phyloP scores from a whole-genome alignment of 805 yeast genomes.

The Ogataea saltuana region DNA sequence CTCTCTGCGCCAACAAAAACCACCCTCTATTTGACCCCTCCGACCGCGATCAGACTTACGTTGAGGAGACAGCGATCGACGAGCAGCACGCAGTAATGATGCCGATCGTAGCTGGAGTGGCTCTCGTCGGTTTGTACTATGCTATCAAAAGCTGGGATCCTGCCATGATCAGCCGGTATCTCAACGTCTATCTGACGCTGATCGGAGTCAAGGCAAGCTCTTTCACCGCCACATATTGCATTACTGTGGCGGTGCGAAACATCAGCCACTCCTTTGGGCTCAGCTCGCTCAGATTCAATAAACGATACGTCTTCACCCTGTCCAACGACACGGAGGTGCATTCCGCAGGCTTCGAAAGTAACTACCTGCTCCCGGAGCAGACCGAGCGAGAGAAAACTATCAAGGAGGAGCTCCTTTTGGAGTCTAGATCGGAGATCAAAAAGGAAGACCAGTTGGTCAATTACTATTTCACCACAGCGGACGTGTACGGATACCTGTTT shows the following conservation, averaged over 20 bases:
- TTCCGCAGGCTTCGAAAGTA: conserved; percentile 41
- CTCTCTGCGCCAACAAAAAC: conserved; percentile 34
- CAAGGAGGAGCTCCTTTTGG: conserved; percentile 28
- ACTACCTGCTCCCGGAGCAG: conserved; percentile 32
- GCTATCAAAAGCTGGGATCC: conserved; percentile 36
- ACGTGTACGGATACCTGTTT: conserved; percentile 26
- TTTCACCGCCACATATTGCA: conserved; percentile 31
- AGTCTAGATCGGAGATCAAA: conserved; percentile 25
- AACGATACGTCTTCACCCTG: conserved; percentile 44
- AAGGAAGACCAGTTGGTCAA: conserved; percentile 37
- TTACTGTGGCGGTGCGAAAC: conserved; percentile 32
- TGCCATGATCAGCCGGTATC: conserved; percentile 32
- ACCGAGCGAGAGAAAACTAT: conserved; percentile 35
- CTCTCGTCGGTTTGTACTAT: conserved; percentile 42
- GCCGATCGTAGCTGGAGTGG: conserved; percentile 46
- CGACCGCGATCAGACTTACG: conserved; percentile 35
- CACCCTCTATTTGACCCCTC: conserved; percentile 45
- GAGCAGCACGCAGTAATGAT: conserved; percentile 39
- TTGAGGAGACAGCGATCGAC: conserved; percentile 20
- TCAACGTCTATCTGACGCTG: conserved; percentile 40
- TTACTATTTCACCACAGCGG: conserved; percentile 36
- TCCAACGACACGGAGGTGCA: conserved; percentile 39
- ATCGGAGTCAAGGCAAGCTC: conserved; percentile 38
- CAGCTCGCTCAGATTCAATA: conserved; percentile 31
- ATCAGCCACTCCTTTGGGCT: conserved; percentile 30